Evolutionary conservation across 208 protist species (phyloP).

Genomic region (Trypanosoma mega): DNA sequence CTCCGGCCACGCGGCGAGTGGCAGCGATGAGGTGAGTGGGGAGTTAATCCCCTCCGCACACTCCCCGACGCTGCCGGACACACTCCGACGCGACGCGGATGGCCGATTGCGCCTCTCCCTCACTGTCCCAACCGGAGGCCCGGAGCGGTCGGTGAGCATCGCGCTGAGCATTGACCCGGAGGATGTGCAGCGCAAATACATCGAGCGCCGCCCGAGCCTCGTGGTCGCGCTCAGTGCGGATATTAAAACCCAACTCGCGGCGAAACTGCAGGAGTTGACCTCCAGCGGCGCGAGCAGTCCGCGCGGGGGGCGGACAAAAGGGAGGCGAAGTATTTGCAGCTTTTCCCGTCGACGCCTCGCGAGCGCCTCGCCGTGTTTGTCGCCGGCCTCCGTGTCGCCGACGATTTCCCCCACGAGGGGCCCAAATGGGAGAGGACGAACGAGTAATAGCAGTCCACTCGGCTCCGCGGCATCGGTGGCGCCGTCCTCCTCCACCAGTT

Average conservation of each 20-base stretch:
- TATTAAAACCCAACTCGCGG: conserved; percentile 60
- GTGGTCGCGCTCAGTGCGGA: conserved; percentile 76
- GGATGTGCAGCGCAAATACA: conserved; percentile 71
- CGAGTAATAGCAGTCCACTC: conserved; percentile 9
- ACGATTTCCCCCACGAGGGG: conserved; percentile 9
- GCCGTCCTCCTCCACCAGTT: conserved; percentile 10
- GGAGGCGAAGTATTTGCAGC: background rate
- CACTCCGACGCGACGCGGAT: conserved; percentile 40
- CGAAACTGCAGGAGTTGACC: conserved; percentile 60
- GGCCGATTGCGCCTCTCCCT: conserved; percentile 77
- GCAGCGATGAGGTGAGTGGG: background rate
- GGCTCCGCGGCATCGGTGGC: conserved; percentile 4
- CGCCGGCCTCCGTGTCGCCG: background rate
- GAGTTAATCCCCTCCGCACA: too few relatives aligned
- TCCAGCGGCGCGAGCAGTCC: conserved; percentile 5
- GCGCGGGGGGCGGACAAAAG: background rate
- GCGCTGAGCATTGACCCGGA: conserved; percentile 68
- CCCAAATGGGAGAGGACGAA: background rate
- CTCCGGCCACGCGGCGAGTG: background rate
- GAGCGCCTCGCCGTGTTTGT: background rate
- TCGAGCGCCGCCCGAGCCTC: conserved; percentile 76
- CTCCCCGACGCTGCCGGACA: conserved; percentile 19
- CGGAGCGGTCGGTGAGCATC: conserved; percentile 61
- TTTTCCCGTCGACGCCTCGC: background rate
- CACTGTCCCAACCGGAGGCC: conserved; percentile 47